Evolutionary conservation across 441 rosid genomes (phyloP), one percentile per base, ranked within the genome.

Genomic region (Hura crepitans): DNA sequence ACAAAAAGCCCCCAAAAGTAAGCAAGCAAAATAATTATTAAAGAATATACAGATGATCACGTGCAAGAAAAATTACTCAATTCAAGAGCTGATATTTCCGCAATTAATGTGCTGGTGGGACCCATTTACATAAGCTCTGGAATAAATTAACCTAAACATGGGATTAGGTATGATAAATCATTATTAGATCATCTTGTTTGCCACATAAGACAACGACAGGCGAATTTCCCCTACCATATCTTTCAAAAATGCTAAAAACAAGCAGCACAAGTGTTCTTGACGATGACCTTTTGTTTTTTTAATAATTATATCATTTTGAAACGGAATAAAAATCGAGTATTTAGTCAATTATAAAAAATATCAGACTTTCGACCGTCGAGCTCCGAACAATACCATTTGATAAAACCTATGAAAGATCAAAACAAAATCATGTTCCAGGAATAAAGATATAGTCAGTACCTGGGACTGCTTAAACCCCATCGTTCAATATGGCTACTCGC

Each of bases 161-260:
- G 27, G 62, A 69, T 69, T 62, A 30, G 58, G 66, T 69, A 23
- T 6, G 62, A 17, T 14, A 20, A n/a, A n/a, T n/a, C n/a, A n/a
- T n/a, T n/a, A n/a, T n/a, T n/a, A 22, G 7, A 39, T 43, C 49
- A 62, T 54, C 53, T 6, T 35, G 27, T 37, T 49, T 71, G 37
- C 8, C 62, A 11, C 39, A 50, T 70, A 17, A 60, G 43, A 62
- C 39, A 35, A 62, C 62, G 61, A 62, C 28, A 10, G 20, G 28
- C 6, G 4, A 18, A 62, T 39, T 55, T 28, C 42, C 14, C 12
- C 5, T 13, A 14, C 43, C 33, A 27, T n/a, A 12, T 11, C 25
- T 37, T 50, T 18, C 37, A 54, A 54, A n/a, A 46, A 42, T 47
- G 42, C 15, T 22, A 37, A 55, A 9, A 42, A 42, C 0, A 25